Conservation (phyloP, 2,329 filamentous ascomycete species). For the Cladophialophora carrionii region DNA sequence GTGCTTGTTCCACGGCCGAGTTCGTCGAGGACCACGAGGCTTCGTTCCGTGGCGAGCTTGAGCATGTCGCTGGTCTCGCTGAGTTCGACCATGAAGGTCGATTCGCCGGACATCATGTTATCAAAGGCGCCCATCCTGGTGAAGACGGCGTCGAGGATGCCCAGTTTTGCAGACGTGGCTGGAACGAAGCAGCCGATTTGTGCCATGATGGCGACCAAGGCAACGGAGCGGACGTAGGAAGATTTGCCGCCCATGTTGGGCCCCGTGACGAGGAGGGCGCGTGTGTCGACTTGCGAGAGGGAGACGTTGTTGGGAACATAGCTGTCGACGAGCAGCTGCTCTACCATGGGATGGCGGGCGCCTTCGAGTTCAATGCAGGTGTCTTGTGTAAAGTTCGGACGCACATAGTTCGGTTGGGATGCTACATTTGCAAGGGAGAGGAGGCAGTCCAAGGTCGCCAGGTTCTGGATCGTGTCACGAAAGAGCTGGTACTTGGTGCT, state of each 20-base stretch:
- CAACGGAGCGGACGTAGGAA: constrained; percentile 91
- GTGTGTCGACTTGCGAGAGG: constrained; percentile 66
- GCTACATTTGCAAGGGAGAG: constrained; percentile 84
- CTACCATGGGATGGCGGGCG: constrained; percentile 93
- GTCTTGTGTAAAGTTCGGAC: constrained; percentile 69
- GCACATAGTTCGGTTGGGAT: constrained; percentile 81
- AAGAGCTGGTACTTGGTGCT: constrained; percentile 84
- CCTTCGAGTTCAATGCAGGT: constrained; percentile 70
- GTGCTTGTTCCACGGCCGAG: constrained; percentile 91
- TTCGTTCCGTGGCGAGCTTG: constrained; percentile 80
- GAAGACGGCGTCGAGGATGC: constrained; percentile 86
- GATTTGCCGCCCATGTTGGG: constrained; percentile 99
- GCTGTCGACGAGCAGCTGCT: constrained; percentile 78
- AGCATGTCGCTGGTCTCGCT: constrained; percentile 90
- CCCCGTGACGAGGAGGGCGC: constrained; percentile 87
- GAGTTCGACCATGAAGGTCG: constrained; percentile 97
- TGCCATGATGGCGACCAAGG: constrained; percentile 88
- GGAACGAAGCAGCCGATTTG: constrained; percentile 95
- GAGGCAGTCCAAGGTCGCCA: constrained; percentile 87
- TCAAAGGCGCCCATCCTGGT: constrained; percentile 96
- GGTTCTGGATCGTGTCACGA: constrained; percentile 81
- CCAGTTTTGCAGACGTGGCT: constrained; percentile 71
- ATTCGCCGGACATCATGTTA: constrained; percentile 92
- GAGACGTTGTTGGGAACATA: constrained; percentile 90
- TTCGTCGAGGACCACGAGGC: constrained; percentile 90